Base-by-base conservation (phyloP, 2,329 filamentous ascomycete genomes). In the Periconia macrospinosa region DNA sequence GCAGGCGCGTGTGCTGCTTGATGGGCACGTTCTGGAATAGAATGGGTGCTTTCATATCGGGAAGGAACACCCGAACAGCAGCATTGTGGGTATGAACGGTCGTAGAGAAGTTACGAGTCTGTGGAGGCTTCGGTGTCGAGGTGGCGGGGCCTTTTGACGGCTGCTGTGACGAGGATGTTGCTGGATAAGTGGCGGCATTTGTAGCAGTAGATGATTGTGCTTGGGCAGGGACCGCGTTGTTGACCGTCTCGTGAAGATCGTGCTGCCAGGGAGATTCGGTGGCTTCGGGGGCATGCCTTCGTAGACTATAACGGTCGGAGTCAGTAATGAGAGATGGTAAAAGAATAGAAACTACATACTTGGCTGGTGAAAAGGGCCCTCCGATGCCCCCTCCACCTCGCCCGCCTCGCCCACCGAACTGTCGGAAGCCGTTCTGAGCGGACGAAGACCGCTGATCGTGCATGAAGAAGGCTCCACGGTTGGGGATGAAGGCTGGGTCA, bases 401-500 rank as follows among this genome's bases (percentile, higher is more conserved):
- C 47, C 86, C 82, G 56, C 83, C 78, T 37, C 85, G 87, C 74
- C 87, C 82, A 30, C 83, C 83, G 42, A 60, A 56, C 13, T 87
- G 84, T 53, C 89, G 82, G 74, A 93, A 91, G 49, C 89, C 89
- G 74, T 92, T 93, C 49, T 87, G 83, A 60, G 86, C 85, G 43
- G 87, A 84, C n/a, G 88, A 88, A 52, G 89, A 85, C 57, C 91
- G 85, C 68, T 94, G 91, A 71, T 97, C 94, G 74, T 97, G 93
- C 85, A 97, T 92, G 78, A 97, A 97, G 80, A 97, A 97, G 57
- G 90, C 88, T 54, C 94, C 94, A 61, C 93, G 83, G 68, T 95
- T 97, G 50, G 94, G 93, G 51, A 97, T 93, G 76, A 96, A 96
- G 11, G 92, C 87, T 35, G 93, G 93, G 72, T 96, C 91, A 64